phyloP scores from a whole-genome alignment of 441 rosid genomes.

The Codiaeum variegatum region DNA sequence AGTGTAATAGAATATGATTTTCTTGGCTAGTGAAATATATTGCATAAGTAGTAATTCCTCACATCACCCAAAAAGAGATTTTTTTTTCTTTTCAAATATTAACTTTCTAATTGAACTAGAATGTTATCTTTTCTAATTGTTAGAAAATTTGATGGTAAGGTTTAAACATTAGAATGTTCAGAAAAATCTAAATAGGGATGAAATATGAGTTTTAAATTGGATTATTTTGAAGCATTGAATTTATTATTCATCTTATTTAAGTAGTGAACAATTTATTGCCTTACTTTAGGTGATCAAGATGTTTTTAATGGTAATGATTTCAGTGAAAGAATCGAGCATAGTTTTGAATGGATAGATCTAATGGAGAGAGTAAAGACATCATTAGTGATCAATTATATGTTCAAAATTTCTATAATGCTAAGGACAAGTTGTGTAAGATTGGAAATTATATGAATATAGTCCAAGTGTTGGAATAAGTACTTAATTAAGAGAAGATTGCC shows the following conservation, averaged over 20 bases:
- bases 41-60: background rate
- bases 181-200: background rate
- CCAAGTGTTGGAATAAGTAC: conserved; percentile 43
- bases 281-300: conserved; percentile 28
- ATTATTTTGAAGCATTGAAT: background rate
- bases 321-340: conserved; percentile 24
- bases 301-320: conserved; percentile 26
- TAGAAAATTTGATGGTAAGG: background rate
- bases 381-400: conserved; percentile 22
- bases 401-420: conserved; percentile 19
- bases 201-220: background rate
- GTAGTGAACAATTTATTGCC: background rate
- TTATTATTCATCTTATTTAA: background rate
- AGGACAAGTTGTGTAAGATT: conserved; percentile 17
- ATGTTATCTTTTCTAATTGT: background rate
- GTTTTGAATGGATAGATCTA: conserved; percentile 27
- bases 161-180: background rate
- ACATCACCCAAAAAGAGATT: background rate
- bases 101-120: background rate
- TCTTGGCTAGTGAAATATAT: conserved; percentile 37
- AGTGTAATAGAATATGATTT: conserved; percentile 29
- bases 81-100: background rate
- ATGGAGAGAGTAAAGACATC: conserved; percentile 23
- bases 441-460: conserved; percentile 33
- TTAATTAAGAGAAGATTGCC: conserved; percentile 36